Conservation (phyloP, 1,284 basidiomycete species). For the Rhodotorula sp. region DNA sequence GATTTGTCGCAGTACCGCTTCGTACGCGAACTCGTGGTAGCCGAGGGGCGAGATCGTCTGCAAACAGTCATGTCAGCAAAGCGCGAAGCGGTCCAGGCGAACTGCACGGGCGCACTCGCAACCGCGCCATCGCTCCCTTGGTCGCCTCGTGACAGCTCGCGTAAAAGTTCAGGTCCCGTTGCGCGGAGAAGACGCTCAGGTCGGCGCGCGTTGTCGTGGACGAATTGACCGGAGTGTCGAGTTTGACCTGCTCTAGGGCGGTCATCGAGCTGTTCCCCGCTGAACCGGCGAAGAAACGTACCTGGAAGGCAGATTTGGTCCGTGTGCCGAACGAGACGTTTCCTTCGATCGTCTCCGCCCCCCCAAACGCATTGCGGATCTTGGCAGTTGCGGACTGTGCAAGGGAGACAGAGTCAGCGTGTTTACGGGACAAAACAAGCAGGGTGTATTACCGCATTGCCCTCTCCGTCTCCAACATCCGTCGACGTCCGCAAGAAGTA, state of each 20-base stretch:
- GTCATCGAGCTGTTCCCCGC: background rate
- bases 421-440: background rate
- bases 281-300: slow-evolving; percentile 59
- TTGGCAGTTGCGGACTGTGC: slow-evolving; percentile 68
- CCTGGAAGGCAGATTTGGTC: slow-evolving; percentile 78
- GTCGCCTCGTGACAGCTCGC: slow-evolving; percentile 68
- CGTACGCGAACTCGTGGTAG: slow-evolving; percentile 74
- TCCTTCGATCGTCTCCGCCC: slow-evolving; percentile 83
- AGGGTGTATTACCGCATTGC: slow-evolving; percentile 57
- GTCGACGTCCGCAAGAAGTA: slow-evolving; percentile 83
- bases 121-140: slow-evolving; percentile 63
- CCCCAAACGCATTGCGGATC: slow-evolving; percentile 84
- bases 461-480: slow-evolving; percentile 91
- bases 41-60: slow-evolving; percentile 55
- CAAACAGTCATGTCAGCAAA: background rate
- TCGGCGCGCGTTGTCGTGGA: slow-evolving; percentile 64
- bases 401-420: slow-evolving; percentile 43
- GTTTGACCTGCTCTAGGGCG: slow-evolving; percentile 22
- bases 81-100: slow-evolving; percentile 45
- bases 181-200: slow-evolving; percentile 61
- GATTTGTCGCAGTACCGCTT: slow-evolving; percentile 73
- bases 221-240: slow-evolving; percentile 46
- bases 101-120: slow-evolving; percentile 60
- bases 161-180: slow-evolving; percentile 67
- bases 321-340: slow-evolving; percentile 82